Evolutionary conservation across 768 basidiomycete species (phyloP).

Genomic region (Tephrocybe sp.): DNA sequence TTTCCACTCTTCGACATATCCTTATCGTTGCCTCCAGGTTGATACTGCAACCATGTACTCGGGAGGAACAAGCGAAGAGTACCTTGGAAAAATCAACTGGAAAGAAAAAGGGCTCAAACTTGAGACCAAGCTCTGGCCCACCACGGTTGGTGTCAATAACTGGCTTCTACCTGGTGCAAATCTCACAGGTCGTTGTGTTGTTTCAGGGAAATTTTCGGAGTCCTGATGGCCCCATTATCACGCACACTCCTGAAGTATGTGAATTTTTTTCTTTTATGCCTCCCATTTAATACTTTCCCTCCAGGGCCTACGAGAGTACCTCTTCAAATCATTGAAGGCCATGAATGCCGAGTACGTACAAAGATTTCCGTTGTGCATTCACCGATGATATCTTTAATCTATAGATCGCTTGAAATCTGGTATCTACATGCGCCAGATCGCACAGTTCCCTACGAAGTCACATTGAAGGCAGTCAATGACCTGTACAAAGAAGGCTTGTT

Average conservation of each 20-base stretch:
- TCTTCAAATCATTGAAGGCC: slow-evolving; percentile 42
- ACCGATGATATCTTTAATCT: background rate
- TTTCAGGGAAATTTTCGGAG: slow-evolving; percentile 12
- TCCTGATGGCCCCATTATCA: slow-evolving; percentile 29
- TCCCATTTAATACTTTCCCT: background rate
- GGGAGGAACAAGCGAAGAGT: slow-evolving; percentile 54
- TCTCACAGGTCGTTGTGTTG: too few species aligned
- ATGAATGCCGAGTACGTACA: slow-evolving; percentile 42
- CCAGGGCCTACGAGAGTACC: slow-evolving; percentile 44
- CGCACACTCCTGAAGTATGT: slow-evolving; percentile 31
- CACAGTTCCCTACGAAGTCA: slow-evolving; percentile 54
- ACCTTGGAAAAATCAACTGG: slow-evolving; percentile 49
- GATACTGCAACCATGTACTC: slow-evolving; percentile 28
- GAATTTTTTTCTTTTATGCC: too few species aligned
- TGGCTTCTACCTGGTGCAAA: too few species aligned
- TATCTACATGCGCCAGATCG: slow-evolving; percentile 64
- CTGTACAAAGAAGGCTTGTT: slow-evolving; percentile 58
- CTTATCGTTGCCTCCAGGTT: slow-evolving; percentile 4
- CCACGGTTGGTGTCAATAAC: background rate
- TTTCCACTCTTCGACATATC: background rate
- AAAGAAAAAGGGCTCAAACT: too few species aligned
- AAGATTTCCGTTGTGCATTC: slow-evolving; percentile 6
- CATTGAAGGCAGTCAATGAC: slow-evolving; percentile 49
- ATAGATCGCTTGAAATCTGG: slow-evolving; percentile 45
- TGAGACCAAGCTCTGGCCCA: slow-evolving; percentile 58